Evolutionary conservation across 73 alveolate genomes (phyloP).

Genomic region (Tetrahymena thermophila): DNA sequence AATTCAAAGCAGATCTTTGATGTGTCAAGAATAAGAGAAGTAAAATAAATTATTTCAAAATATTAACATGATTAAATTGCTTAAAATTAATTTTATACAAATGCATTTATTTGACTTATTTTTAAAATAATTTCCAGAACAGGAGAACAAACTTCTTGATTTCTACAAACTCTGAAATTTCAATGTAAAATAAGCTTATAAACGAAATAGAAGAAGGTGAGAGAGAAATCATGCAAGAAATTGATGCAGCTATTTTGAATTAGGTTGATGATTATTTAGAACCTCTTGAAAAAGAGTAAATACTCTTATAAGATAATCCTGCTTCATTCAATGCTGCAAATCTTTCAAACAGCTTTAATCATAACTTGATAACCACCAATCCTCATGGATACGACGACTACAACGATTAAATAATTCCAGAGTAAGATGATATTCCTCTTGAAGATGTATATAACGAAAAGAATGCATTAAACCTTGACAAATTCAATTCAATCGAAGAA

Average conservation of each 20-base stretch:
- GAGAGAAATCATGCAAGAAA: not conserved
- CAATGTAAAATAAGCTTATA: not conserved
- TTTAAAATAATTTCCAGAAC: not conserved
- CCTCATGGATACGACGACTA: not conserved
- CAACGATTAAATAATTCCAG: not conserved
- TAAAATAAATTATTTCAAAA: not conserved
- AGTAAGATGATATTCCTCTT: not conserved
- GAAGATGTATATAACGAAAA: not conserved
- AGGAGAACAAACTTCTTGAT: not conserved
- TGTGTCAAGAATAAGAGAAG: not conserved
- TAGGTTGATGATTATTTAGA: not conserved
- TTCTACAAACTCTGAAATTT: not conserved
- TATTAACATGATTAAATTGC: too few relatives aligned
- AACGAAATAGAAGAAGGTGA: not conserved
- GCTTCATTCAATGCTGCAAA: not conserved
- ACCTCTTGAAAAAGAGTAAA: not conserved
- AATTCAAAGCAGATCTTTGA: not conserved
- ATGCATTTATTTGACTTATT: not conserved
- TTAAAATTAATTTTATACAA: too few relatives aligned
- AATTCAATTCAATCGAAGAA: not conserved
- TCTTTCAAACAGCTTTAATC: not conserved
- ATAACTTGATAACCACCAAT: not conserved
- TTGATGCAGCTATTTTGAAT: not conserved
- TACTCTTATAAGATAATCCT: not conserved
- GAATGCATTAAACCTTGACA: not conserved